Conservation (phyloP, 2,329 filamentous ascomycete species). For the Allantophomopsis lycopodina region DNA sequence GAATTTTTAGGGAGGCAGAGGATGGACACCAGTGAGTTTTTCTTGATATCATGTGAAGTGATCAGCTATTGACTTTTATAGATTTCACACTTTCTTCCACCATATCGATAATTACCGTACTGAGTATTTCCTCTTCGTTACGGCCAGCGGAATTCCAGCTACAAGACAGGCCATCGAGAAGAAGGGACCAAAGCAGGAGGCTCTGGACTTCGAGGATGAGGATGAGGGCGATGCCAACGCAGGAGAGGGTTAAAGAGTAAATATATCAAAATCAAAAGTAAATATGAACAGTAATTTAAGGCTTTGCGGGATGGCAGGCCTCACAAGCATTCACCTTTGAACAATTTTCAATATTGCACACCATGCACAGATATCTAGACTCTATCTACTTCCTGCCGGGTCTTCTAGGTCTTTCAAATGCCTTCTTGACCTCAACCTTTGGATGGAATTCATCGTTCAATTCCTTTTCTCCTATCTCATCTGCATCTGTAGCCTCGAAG, state of each 20-base stretch:
- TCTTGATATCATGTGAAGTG: not conserved
- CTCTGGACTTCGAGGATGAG: constrained; percentile 31
- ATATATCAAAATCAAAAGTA: too few relatives aligned
- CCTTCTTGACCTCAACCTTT: constrained; percentile 48
- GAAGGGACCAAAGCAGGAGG: constrained; percentile 26
- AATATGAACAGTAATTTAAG: too few relatives aligned
- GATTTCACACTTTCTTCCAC: constrained; percentile 67
- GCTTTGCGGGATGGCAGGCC: too few relatives aligned
- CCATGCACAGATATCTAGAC: not conserved
- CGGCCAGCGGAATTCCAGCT: constrained; percentile 51
- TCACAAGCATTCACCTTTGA: too few relatives aligned
- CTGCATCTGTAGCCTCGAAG: constrained; percentile 53
- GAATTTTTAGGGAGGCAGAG: constrained; percentile 85
- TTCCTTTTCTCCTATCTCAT: constrained; percentile 54
- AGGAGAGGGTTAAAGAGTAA: constrained; percentile 4
- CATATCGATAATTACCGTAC: constrained; percentile 64
- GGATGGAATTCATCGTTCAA: constrained; percentile 57
- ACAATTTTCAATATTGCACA: too few relatives aligned
- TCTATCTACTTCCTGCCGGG: constrained; percentile 36
- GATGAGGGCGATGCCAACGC: constrained; percentile 24
- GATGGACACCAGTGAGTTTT: constrained; percentile 64
- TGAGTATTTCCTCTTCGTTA: constrained; percentile 63
- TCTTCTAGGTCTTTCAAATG: constrained; percentile 67
- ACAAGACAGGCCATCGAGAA: constrained; percentile 33
- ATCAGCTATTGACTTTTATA: constrained; percentile 17